Conservation (phyloP, 352 stramenopile species). For the Globisporangium emineosum region DNA sequence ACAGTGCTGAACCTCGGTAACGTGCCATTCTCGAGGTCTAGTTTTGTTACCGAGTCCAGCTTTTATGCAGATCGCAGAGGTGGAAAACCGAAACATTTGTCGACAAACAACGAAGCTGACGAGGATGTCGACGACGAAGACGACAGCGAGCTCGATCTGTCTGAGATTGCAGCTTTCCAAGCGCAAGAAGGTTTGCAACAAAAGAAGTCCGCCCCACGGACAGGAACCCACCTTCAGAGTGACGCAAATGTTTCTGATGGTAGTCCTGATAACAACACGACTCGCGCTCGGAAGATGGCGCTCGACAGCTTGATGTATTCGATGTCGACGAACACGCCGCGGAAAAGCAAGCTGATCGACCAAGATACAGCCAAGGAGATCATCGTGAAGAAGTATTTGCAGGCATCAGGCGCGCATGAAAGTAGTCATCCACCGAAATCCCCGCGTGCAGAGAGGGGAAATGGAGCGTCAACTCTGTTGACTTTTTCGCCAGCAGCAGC, state of each 20-base stretch:
- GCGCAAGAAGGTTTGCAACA: background rate
- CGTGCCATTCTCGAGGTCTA: slow-evolving; percentile 12
- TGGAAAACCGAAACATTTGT: background rate
- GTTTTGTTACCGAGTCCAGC: slow-evolving; percentile 15
- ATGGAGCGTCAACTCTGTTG: background rate
- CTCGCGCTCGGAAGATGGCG: slow-evolving; percentile 35
- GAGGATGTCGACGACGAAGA: slow-evolving; percentile 15
- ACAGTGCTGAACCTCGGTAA: slow-evolving; percentile 10
- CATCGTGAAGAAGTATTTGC: slow-evolving; percentile 48
- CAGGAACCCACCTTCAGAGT: background rate
- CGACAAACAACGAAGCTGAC: slow-evolving; percentile 15
- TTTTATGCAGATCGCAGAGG: slow-evolving; percentile 10
- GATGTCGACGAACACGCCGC: slow-evolving; percentile 20
- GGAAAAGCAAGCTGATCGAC: slow-evolving; percentile 33
- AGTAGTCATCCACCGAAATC: slow-evolving; percentile 1
- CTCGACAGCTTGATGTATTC: slow-evolving; percentile 40
- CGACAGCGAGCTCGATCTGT: background rate
- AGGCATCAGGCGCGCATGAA: slow-evolving; percentile 8
- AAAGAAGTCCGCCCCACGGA: background rate
- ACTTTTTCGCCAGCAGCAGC: background rate
- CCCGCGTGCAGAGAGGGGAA: background rate
- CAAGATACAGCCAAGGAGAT: slow-evolving; percentile 39
- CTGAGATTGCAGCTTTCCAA: slow-evolving; percentile 1
- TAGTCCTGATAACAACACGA: slow-evolving; percentile 8
- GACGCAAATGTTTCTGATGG: slow-evolving; percentile 1